phyloP scores from a whole-genome alignment of 345 rosid genomes.

The Arabidopsis arenosa region DNA sequence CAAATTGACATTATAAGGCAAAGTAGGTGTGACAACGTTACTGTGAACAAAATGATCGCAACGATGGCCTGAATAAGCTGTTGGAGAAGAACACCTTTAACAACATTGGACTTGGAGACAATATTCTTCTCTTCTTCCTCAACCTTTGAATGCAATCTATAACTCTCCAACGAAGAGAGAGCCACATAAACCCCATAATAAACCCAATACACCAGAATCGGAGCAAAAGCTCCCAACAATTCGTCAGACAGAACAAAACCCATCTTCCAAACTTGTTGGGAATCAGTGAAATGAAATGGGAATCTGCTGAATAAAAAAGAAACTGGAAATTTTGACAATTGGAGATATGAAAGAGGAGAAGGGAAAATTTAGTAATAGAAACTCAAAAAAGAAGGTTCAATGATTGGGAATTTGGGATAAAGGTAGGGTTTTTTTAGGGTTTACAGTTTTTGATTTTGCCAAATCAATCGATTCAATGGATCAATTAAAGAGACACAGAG shows the following conservation, averaged over 20 bases:
- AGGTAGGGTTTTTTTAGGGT: not conserved
- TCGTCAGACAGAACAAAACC: conserved; percentile 67
- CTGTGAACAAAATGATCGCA: conserved; percentile 67
- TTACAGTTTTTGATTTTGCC: conserved; percentile 1
- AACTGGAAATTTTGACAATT: not conserved
- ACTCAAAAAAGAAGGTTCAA: not conserved
- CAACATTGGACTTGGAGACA: conserved; percentile 65
- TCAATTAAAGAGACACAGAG: not conserved
- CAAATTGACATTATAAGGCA: not conserved
- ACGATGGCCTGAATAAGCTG: conserved; percentile 69
- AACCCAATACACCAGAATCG: conserved; percentile 71
- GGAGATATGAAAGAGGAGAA: not conserved
- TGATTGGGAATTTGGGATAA: not conserved
- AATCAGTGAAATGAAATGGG: conserved; percentile 6
- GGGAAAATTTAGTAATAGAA: not conserved
- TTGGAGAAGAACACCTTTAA: conserved; percentile 76
- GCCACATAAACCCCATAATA: conserved; percentile 65
- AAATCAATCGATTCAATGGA: conserved; percentile 7
- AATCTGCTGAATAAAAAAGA: not conserved
- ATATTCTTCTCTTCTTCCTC: conserved; percentile 80
- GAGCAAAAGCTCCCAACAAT: conserved; percentile 65
- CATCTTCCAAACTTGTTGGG: conserved; percentile 40
- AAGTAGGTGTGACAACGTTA: conserved; percentile 13
- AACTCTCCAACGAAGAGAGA: conserved; percentile 57
- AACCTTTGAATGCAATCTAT: conserved; percentile 67